Percentiles rank a stretch among this genome's conserved stretches.
Conservation (phyloP, 768 basidiomycete species). For the Leccinum ochraceum region DNA sequence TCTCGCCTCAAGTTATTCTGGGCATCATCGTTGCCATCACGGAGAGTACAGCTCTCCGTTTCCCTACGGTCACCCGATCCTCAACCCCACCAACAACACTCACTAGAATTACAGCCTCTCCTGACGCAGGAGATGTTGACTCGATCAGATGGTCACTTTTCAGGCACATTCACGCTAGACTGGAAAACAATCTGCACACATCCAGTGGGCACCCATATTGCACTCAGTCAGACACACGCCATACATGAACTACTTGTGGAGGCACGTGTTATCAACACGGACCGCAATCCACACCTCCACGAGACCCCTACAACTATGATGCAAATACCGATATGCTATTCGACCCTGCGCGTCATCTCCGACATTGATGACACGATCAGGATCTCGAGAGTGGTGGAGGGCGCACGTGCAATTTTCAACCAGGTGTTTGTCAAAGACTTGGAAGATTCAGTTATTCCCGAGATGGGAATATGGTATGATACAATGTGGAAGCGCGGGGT, state of each 20-base stretch:
- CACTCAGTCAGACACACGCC: slow-evolving; percentile 47
- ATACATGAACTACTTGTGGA: slow-evolving; percentile 55
- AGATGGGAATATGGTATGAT: slow-evolving; percentile 80
- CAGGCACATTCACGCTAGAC: slow-evolving; percentile 55
- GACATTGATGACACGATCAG: slow-evolving; percentile 92
- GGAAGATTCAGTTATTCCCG: slow-evolving; percentile 75
- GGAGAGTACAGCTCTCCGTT: slow-evolving; percentile 63
- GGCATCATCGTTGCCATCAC: slow-evolving; percentile 66
- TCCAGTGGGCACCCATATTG: slow-evolving; percentile 55
- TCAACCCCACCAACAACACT: slow-evolving; percentile 31
- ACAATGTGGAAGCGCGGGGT: slow-evolving; percentile 70
- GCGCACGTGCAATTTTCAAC: slow-evolving; percentile 80
- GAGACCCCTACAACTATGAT: slow-evolving; percentile 28
- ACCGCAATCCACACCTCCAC: slow-evolving; percentile 45
- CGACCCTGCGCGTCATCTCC: slow-evolving; percentile 77
- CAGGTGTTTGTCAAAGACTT: slow-evolving; percentile 92
- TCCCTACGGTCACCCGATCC: slow-evolving; percentile 37
- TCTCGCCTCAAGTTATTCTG: slow-evolving; percentile 78
- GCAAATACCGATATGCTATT: slow-evolving; percentile 55
- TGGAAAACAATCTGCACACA: slow-evolving; percentile 73
- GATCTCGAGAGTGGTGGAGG: slow-evolving; percentile 68
- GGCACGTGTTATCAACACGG: slow-evolving; percentile 43
- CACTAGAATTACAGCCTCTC: slow-evolving; percentile 46
- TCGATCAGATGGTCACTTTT: slow-evolving; percentile 71
- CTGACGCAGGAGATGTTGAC: slow-evolving; percentile 54